These are phyloP conservation scores for Penicillium sp. DNA, from an alignment of 2,329 filamentous ascomycete species.

Conservation along the genomic window DNA sequence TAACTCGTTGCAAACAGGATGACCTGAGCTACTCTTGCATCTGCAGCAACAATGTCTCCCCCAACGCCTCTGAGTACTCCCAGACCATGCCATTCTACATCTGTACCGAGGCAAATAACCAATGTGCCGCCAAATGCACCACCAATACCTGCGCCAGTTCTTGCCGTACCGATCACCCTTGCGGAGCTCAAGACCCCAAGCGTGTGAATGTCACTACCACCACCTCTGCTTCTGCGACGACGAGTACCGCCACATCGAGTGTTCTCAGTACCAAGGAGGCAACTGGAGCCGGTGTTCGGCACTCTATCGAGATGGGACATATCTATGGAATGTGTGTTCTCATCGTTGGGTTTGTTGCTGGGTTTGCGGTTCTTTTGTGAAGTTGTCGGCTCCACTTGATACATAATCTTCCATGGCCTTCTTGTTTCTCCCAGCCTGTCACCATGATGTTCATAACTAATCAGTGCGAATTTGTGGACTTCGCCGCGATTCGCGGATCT, in stretches of 20 bases:
- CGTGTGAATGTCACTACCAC: slow-evolving; percentile 57
- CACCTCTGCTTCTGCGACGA: slow-evolving; percentile 46
- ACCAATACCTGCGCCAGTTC: slow-evolving; percentile 54
- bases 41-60: slow-evolving; percentile 57
- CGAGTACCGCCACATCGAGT: slow-evolving; percentile 33
- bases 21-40: slow-evolving; percentile 61
- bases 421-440: not conserved
- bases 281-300: slow-evolving; percentile 40
- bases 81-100: slow-evolving; percentile 67
- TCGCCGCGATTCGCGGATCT: not conserved
- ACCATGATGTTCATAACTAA: not conserved
- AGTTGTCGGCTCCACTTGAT: not conserved
- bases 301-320: slow-evolving; percentile 54
- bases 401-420: not conserved
- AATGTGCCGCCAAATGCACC: slow-evolving; percentile 58
- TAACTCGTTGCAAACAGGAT: slow-evolving; percentile 32
- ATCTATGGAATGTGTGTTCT: slow-evolving; percentile 62
- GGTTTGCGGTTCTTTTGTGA: slow-evolving; percentile 54
- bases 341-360: slow-evolving; percentile 60
- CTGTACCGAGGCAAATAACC: slow-evolving; percentile 61
- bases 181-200: slow-evolving; percentile 63
- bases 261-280: slow-evolving; percentile 21
- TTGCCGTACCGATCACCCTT: slow-evolving; percentile 61
- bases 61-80: slow-evolving; percentile 65
- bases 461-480: not conserved